Evolutionary conservation across 2,329 filamentous ascomycete genomes (phyloP), one percentile per base, ranked within the genome.

Genomic region (Colletotrichum siamense): DNA sequence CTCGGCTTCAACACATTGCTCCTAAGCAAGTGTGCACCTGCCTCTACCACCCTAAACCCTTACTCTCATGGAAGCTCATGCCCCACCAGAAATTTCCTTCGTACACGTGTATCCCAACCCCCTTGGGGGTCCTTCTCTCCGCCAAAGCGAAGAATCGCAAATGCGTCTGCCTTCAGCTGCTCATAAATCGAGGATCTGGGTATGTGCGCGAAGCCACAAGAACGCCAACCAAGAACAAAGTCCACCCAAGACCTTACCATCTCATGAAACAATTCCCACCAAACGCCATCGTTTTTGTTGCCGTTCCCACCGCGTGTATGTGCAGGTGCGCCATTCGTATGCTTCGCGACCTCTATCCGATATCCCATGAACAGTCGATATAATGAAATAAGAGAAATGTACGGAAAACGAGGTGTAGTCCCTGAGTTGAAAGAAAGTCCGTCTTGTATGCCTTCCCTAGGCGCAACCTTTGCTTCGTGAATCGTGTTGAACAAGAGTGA

Each of bases 271-370:
- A 64, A 18, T 32, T 28, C 16, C 64, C 57, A 39, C 24, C 69
- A 22, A 76, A 75, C 74, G 71, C 74, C 74, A 5, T 30, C 49
- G 24, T 59, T 75, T 77, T 77, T 65, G 65, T 76, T 67, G 36
- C 75, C 65, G 30, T 32, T 63, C 34, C 36, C 65, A 44, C 16
- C 39, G 15, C 44, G 71, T 75, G 55, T 77, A 78, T 78, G 74
- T 78, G 61, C 72, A 61, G 75, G 72, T 72, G 44, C 75, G 75
- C 75, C 75, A 55, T 71, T 77, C 75, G 66, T 78, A 69, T 78
- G 71, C 75, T 75, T 75, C 67, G 77, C 77, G 71, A 71, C 77
- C 75, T 77, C 52, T 72, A 64, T 26, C 57, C 39, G 59, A 61
- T 49, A 36, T 32, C 70, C 65, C 28, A 62, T 15, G 12, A 36